Evolutionary conservation across 2,329 filamentous ascomycete species (phyloP).

Genomic region (Reticulascus tulasneorum): DNA sequence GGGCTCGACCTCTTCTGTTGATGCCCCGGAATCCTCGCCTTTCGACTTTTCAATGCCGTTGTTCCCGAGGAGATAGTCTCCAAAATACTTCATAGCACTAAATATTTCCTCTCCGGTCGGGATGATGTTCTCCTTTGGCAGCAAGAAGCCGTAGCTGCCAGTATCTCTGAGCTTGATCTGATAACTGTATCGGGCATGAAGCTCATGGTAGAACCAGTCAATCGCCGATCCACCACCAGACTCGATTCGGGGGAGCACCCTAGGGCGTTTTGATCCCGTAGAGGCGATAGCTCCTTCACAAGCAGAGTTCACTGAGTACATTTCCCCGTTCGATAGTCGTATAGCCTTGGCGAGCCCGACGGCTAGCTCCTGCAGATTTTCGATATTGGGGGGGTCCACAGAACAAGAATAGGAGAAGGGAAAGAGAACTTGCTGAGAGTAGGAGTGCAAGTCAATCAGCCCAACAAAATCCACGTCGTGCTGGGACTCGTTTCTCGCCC

Average conservation of each 20-base stretch:
- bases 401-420: conserved; percentile 86
- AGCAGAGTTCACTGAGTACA: conserved; percentile 75
- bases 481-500: conserved; percentile 75
- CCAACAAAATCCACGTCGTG: conserved; percentile 75
- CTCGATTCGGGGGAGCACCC: conserved; percentile 54
- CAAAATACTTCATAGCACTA: conserved; percentile 78
- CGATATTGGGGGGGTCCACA: conserved; percentile 73
- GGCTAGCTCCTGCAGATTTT: conserved; percentile 88
- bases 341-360: conserved; percentile 87
- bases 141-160: conserved; percentile 87
- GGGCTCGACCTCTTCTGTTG: conserved; percentile 1
- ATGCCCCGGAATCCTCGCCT: not conserved
- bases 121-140: conserved; percentile 82
- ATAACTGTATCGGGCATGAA: conserved; percentile 79
- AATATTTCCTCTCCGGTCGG: conserved; percentile 87
- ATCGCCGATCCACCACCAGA: conserved; percentile 79
- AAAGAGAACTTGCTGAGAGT: conserved; percentile 91
- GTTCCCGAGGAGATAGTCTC: conserved; percentile 70
- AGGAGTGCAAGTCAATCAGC: conserved; percentile 87
- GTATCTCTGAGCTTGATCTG: conserved; percentile 93
- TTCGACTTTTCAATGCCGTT: conserved; percentile 54
- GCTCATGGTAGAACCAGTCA: conserved; percentile 92
- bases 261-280: conserved; percentile 20
- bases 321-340: conserved; percentile 70
- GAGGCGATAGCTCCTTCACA: conserved; percentile 70